A percentile compares a stretch with the other conserved stretches of the same genome.
These are phyloP conservation scores for Tubosaeta sp. DNA, from an alignment of 768 basidiomycete species.

Conservation along the genomic window DNA sequence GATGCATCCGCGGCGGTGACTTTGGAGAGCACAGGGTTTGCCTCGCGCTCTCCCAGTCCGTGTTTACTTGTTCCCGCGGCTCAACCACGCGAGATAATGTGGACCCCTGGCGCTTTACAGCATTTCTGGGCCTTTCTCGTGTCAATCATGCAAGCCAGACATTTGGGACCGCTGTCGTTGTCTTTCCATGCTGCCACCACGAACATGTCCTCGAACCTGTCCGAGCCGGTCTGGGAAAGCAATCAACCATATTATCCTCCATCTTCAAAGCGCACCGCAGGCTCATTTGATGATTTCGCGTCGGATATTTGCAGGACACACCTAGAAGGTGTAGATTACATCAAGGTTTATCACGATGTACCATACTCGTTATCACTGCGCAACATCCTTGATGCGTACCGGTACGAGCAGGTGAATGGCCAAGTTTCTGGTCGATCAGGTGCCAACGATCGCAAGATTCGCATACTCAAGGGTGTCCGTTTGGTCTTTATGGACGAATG, in stretches of 20 bases:
- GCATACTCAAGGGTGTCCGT: conserved; percentile 44
- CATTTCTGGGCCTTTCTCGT: conserved; percentile 51
- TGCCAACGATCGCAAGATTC: conserved; percentile 35
- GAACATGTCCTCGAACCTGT: conserved; percentile 5
- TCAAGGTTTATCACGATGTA: conserved; percentile 60
- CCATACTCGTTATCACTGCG: conserved; percentile 45
- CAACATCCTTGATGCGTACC: conserved; percentile 49
- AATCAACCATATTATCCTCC: conserved; percentile 22
- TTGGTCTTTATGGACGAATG: conserved; percentile 47
- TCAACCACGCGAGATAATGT: conserved; percentile 34
- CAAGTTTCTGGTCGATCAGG: conserved; percentile 20
- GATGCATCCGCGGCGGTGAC: conserved; percentile 41
- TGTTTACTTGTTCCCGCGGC: conserved; percentile 11
- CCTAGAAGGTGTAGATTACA: conserved; percentile 40
- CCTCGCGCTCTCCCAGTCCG: conserved; percentile 17
- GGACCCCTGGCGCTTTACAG: conserved; percentile 42
- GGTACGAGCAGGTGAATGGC: conserved; percentile 23
- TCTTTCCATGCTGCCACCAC: conserved; percentile 40
- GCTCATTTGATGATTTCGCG: conserved; percentile 7
- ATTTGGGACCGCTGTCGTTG: conserved; percentile 45
- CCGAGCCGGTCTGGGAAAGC: conserved; percentile 22
- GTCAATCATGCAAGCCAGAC: conserved; percentile 32
- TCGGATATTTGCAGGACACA: conserved; percentile 16
- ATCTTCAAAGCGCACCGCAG: conserved; percentile 9
- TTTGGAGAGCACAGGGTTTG: conserved; percentile 26